These are phyloP conservation scores for Roridomyces roridus DNA, from an alignment of 768 basidiomycete genomes.

Conservation along the genomic window DNA sequence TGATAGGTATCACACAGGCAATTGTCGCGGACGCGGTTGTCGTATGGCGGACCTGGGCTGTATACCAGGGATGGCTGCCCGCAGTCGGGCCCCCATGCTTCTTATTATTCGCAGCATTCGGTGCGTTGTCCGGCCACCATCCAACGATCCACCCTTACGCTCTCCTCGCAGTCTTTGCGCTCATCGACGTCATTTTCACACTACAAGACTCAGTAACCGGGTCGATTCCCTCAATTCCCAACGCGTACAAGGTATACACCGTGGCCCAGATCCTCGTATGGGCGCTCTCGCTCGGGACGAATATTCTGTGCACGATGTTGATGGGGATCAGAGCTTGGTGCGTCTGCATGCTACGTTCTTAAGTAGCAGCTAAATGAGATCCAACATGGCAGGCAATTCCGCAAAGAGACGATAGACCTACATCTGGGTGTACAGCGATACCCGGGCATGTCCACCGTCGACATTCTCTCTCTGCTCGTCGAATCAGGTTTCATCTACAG, in stretches of 20 bases:
- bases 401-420: conserved; percentile 1
- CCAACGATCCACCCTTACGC: no score
- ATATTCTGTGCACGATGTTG: conserved; percentile 1
- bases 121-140: not conserved
- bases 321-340: conserved; percentile 11
- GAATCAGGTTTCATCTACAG: conserved; percentile 13
- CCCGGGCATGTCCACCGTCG: conserved; percentile 1
- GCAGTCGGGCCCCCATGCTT: conserved; percentile 5
- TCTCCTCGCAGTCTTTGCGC: conserved; percentile 6
- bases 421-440: not conserved
- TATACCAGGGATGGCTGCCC: conserved; percentile 2
- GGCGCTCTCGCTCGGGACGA: conserved; percentile 5
- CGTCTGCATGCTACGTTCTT: not conserved
- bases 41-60: conserved; percentile 12
- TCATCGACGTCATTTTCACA: conserved; percentile 5
- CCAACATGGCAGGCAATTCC: conserved; percentile 7
- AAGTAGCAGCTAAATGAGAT: not conserved
- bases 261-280: conserved; percentile 2
- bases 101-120: conserved; percentile 1
- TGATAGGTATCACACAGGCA: not conserved
- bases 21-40: conserved; percentile 9
- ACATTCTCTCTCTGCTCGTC: conserved; percentile 7
- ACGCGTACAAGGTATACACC: not conserved
- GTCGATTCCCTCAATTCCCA: conserved; percentile 1
- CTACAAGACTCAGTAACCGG: not conserved